phyloP scores from a whole-genome alignment of 306 rosid genomes.

The Boehmeria nivea region DNA sequence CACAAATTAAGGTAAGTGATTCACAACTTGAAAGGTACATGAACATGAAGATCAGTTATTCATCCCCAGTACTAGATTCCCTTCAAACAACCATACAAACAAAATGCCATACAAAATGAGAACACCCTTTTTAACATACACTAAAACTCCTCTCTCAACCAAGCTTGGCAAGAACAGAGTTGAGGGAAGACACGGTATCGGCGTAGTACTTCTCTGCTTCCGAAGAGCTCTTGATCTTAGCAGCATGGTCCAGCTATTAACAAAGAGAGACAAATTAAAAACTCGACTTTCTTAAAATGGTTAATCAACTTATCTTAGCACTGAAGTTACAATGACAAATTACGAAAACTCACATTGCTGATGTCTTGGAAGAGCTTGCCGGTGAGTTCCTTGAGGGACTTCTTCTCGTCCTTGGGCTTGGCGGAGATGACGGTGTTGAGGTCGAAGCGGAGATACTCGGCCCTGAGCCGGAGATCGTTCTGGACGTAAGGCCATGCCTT shows the following conservation, averaged over 20 bases:
- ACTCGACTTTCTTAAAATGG: no score
- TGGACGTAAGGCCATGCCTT: constrained; percentile 96
- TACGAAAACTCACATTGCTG: constrained; percentile 48
- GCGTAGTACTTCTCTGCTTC: constrained; percentile 94
- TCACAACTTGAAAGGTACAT: not conserved
- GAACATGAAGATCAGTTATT: constrained; percentile 8
- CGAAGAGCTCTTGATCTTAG: constrained; percentile 77
- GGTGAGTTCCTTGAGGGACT: constrained; percentile 64
- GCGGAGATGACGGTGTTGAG: constrained; percentile 74
- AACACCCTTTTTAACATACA: constrained; percentile 37
- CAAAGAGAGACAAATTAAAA: not conserved
- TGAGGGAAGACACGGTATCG: constrained; percentile 62
- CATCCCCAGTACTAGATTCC: constrained; percentile 12
- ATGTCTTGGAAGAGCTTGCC: constrained; percentile 83
- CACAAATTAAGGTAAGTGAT: not conserved
- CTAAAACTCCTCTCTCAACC: constrained; percentile 42
- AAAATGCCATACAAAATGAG: constrained; percentile 32
- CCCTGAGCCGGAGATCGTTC: constrained; percentile 73
- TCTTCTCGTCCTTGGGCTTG: constrained; percentile 71
- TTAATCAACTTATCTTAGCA: no score
- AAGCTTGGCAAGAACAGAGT: constrained; percentile 75
- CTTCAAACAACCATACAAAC: constrained; percentile 31
- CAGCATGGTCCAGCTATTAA: constrained; percentile 78
- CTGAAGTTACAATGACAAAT: not conserved
- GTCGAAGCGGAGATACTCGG: constrained; percentile 73